Base-by-base conservation (phyloP, 768 basidiomycete genomes). In the Boletus subparvulus region DNA sequence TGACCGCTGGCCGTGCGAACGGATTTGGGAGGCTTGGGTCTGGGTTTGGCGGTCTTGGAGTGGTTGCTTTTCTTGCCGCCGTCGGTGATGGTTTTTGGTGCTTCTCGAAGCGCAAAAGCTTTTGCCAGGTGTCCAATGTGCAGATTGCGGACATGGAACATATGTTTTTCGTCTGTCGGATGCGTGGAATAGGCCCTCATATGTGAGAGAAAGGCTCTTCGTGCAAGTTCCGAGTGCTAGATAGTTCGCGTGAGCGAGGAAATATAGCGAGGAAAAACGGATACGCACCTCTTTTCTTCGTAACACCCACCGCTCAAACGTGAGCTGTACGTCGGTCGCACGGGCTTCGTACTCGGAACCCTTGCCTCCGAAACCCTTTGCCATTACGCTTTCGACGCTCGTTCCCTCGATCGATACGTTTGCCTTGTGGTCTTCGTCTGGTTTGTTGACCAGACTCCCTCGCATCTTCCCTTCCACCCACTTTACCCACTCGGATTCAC, bases 161-260 rank as follows among this genome's bases (percentile, higher is more conserved):
- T 92, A 61, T 93, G 87, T 67, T 98, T 99, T 72, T 98, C 97
- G 58, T 87, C 86, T 16, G 90, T 83, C 0, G 97, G 95, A 74
- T 99, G 97, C 1, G 97, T 99, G 32, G 97, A 89, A 72, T 98
- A 99, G 0, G 97, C 97, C 52, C 96, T 84, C 77, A 98, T 86
- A 71, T 96, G 94, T 0, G 96, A 97, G 36, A 85, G 78, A 75
- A 88, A 99, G 0, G 94, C 97, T 63, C 82, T 88, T 30, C 92
- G 84, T 17, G 97, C 94, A 16, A 87, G 69, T 14, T 79, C 78
- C 13, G 84, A 78, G 66, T 95, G 87, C 97, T 98, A 58, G 3
- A 41, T 17, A 19, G n/a, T 11, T 50, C 7, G 30, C 42, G 19
- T 62, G 50, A 60, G 48, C 40, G 33, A 24, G 39, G 44, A 16